Base-by-base conservation (phyloP, 73 alveolate species). In the Uronychia setigera region DNA sequence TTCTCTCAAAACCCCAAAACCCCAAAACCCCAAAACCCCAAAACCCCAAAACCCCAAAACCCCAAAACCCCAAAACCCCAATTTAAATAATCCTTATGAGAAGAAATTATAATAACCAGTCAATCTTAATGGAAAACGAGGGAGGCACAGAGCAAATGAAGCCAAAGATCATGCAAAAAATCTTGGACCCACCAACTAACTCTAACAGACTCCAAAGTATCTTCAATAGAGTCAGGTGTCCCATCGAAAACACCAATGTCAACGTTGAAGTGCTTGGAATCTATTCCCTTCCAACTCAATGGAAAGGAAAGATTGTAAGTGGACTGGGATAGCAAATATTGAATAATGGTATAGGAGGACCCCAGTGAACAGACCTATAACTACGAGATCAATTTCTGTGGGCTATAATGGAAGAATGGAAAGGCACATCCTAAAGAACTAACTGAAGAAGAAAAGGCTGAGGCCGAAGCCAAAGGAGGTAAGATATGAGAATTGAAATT, bases 381-480 rank as follows among this genome's bases (percentile, higher is more conserved):
- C 32, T 88, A 92, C 76, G 89, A 88, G 74, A 84, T 89, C 27
- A 79, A 85, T 28, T 28, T 89, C n/a, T 74, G 78, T 29, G 88
- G 86, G 11, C 32, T 60, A 19, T 60, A 79, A 1, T 27, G 88
- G 59, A 77, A 83, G 59, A 87, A 85, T 29, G 95, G 92, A 31
- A 92, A 92, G 59, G 81, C 82, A 9, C 26, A 78, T 28, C 92
- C 90, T 0, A 88, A 92, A 77, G 92, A 92, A 35, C 85, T 89
- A 19, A 85, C 90, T 29, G 95, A 88, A 58, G 97, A 92, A 59
- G 97, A 92, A 75, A 88, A 88, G 46, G 92, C 85, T 0, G 95
- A 91, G 46, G 81, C 80, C 1, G 97, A 92, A 67, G 92, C 86
- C 11, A 33, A 31, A 26, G 33, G 35, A 67, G 30, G 33, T 67